phyloP scores from a whole-genome alignment of 768 basidiomycete genomes.

The Lentinula lateritia region DNA sequence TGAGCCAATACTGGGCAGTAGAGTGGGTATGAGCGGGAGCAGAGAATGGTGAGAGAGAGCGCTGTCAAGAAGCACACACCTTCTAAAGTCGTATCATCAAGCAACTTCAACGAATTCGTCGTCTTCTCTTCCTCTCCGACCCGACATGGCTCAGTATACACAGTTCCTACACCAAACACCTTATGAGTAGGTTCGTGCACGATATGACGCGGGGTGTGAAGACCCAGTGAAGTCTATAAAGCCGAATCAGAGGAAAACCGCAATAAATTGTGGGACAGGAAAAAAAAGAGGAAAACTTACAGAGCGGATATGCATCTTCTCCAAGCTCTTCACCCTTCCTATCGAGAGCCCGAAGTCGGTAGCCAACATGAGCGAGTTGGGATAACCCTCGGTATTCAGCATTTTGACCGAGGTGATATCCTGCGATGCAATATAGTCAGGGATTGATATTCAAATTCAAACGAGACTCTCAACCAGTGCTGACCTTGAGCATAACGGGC shows the following conservation, averaged over 20 bases:
- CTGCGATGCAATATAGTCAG: conserved; percentile 18
- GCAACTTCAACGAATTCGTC: conserved; percentile 50
- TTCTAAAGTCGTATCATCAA: conserved; percentile 57
- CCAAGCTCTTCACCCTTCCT: conserved; percentile 60
- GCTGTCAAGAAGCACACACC: conserved; percentile 33
- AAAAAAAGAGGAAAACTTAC: conserved; percentile 31
- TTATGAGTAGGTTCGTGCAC: conserved; percentile 49
- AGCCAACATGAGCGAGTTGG: conserved; percentile 54
- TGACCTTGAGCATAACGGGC: conserved; percentile 65
- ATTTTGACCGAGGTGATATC: conserved; percentile 47
- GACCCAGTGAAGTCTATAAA: conserved; percentile 61
- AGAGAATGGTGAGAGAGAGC: neutral
- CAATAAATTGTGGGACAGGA: neutral
- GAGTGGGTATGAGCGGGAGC: neutral
- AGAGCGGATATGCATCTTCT: conserved; percentile 78
- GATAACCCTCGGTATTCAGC: conserved; percentile 44
- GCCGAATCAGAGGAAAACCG: conserved; percentile 2
- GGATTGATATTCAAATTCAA: no score
- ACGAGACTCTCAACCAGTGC: neutral
- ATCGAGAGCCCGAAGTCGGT: conserved; percentile 51
- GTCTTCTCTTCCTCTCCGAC: conserved; percentile 40
- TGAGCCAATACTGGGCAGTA: neutral
- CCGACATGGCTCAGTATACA: conserved; percentile 46
- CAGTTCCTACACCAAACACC: conserved; percentile 63
- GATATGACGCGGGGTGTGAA: conserved; percentile 66